These are phyloP conservation scores for Penicillium soppii DNA, from an alignment of 495 filamentous ascomycete species.

Conservation along the genomic window DNA sequence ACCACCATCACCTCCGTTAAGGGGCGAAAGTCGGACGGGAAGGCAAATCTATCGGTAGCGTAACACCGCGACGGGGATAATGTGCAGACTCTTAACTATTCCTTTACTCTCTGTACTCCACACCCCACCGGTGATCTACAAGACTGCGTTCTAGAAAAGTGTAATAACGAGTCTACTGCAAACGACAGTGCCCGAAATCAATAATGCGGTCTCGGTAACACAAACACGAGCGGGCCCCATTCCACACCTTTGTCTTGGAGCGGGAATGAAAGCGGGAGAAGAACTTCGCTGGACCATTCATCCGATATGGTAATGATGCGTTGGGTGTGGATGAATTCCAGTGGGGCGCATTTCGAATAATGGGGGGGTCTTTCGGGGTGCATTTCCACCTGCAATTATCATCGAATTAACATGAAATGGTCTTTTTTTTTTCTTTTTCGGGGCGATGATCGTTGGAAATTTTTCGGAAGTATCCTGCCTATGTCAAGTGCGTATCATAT, in stretches of 20 bases:
- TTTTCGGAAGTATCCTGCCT: too few species aligned
- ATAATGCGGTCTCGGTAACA: slow-evolving; percentile 1
- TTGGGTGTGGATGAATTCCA: not conserved
- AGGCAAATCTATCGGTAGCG: too few species aligned
- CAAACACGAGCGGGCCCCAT: not conserved
- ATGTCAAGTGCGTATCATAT: not conserved
- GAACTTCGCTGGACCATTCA: not conserved
- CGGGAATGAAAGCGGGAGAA: slow-evolving; percentile 1
- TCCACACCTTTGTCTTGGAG: not conserved
- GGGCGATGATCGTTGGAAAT: too few species aligned
- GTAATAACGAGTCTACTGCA: not conserved
- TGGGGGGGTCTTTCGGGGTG: slow-evolving; percentile 1
- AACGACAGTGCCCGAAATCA: slow-evolving; percentile 1
- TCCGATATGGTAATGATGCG: slow-evolving; percentile 8
- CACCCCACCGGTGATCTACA: slow-evolving; percentile 3
- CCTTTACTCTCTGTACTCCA: slow-evolving; percentile 1
- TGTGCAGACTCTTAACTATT: not conserved
- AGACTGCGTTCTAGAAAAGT: slow-evolving; percentile 2
- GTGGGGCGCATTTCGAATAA: not conserved
- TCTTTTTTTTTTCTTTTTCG: not conserved
- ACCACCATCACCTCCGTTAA: too few species aligned
- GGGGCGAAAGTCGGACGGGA: too few species aligned
- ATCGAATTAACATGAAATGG: not conserved
- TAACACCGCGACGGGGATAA: too few species aligned
- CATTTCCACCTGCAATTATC: not conserved